Percentiles rank a stretch among this genome's conserved stretches.
These are phyloP conservation scores for Neocucurbitaria cava DNA, from an alignment of 2,329 filamentous ascomycete species.

Conservation along the genomic window DNA sequence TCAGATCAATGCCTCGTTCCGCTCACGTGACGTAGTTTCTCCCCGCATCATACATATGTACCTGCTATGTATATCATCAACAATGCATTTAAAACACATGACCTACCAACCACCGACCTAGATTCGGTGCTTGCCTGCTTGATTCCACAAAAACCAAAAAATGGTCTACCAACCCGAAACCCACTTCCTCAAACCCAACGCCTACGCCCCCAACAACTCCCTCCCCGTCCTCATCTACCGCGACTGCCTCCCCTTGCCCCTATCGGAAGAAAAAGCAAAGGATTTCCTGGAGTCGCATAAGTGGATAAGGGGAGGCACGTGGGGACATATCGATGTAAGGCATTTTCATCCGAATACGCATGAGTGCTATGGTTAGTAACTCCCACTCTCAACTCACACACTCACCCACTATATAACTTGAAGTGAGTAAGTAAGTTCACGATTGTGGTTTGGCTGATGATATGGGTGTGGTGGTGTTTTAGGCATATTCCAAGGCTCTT, in stretches of 20 bases:
- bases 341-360: conserved; percentile 3
- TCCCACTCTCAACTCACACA: too few relatives aligned
- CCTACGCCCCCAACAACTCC: background rate
- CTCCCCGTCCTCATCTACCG: background rate
- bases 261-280: background rate
- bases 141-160: too few relatives aligned
- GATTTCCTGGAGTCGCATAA: background rate
- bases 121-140: background rate
- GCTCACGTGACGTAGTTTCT: too few relatives aligned
- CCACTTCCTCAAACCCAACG: background rate
- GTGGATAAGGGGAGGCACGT: background rate
- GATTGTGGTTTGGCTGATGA: too few relatives aligned
- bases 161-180: background rate
- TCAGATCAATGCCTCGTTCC: too few relatives aligned
- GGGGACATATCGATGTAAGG: background rate
- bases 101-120: too few relatives aligned
- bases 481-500: background rate
- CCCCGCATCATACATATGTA: too few relatives aligned
- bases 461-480: too few relatives aligned
- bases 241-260: background rate
- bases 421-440: too few relatives aligned
- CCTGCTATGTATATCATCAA: too few relatives aligned
- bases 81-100: too few relatives aligned
- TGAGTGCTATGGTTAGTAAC: conserved; percentile 2
- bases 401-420: too few relatives aligned